Base-by-base conservation (phyloP, 768 basidiomycete species). In the Daedaleopsis sinensis region DNA sequence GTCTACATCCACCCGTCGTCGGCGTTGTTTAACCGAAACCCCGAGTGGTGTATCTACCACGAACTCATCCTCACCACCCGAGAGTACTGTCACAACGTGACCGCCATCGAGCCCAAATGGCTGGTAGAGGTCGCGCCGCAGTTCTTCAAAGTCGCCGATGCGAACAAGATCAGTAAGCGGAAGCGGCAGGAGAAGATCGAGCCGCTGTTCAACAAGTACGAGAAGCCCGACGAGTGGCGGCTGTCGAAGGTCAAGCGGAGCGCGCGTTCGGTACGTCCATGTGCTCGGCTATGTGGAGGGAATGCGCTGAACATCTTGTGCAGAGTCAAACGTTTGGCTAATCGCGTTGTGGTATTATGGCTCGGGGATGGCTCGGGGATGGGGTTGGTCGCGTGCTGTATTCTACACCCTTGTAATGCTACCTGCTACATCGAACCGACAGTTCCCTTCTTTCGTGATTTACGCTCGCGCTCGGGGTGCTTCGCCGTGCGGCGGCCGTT, bases 1-100 rank as follows among this genome's bases (percentile, higher is more conserved):
- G 96, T 99, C 52, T 98, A 96, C 75, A 94, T 99, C 57, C 97
- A 99, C 76, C 97, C 95, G 0, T 96, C 96, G 1, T 96, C 94
- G 3, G 92, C 95, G 6, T 80, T 99, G 19, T 99, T 98, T 83
- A 98, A 99, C 72, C 88, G 96, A 42, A 90, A 91, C 42, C 97
- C 97, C 0, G 96, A 98, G 75, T 97, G 95, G 94, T 78, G 93
- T 43, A 88, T 96, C 50, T 96, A 99, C 77, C 94, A 99, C 73
- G 97, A 98, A 73, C 74, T 99, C 68, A 89, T 98, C 55, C 80
- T 98, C 64, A 98, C 97, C 13, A 97, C 97, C n/a, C 86, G 95
- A 68, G 93, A 94, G 76, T 97, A 93, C 71, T 93, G 90, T 73
- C 90, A 93, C 68, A 94, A 92, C 57, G 94, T 98, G 47, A 96